Base-by-base conservation (phyloP, 306 rosid species). In the Medicago ruthenica region DNA sequence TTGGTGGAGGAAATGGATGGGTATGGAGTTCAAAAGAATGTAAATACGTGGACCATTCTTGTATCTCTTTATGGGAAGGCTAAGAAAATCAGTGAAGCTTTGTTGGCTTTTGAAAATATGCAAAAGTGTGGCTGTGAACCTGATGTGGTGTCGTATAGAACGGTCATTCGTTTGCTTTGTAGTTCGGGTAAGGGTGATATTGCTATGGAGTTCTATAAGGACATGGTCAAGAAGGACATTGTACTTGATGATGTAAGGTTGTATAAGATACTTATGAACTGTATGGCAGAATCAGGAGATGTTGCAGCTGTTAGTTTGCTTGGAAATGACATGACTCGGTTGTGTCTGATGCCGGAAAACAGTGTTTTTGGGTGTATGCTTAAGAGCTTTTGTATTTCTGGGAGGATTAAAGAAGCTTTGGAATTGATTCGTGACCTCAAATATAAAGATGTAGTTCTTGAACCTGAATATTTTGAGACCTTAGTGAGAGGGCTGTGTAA, bases 171-270 rank as follows among this genome's bases (percentile, higher is more conserved):
- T 31, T 60, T 88, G 1, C 95, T 94, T 51, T 92, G 96, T 79
- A 73, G 47, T 64, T 85, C 88, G 9, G 89, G 93, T 41, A 92
- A 87, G 76, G 87, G 88, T 0, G 96, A 94, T 16, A 77, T 92
- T 78, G 97, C 92, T 2, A 80, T 90, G 87, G 98, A 95, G 76
- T 92, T 95, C 79, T 92, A 95, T 84, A 86, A 76, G 78, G 98
- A 90, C 48, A 89, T 89, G 96, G 59, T 82, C 53, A 70, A 44
- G 80, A 85, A 95, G 82, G 93, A 81, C 22, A 68, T 87, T 79
- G 82, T 72, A 42, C 85, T 90, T 80, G 88, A 84, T 79, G 89
- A 84, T 81, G 34, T 86, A 60, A 77, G 80, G 72, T 62, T 83
- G 75, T 85, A 82, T 76, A 83, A 83, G 85, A 69, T 80, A 79